Conservation (phyloP, 306 rosid species). For the Styphnolobium japonicum region DNA sequence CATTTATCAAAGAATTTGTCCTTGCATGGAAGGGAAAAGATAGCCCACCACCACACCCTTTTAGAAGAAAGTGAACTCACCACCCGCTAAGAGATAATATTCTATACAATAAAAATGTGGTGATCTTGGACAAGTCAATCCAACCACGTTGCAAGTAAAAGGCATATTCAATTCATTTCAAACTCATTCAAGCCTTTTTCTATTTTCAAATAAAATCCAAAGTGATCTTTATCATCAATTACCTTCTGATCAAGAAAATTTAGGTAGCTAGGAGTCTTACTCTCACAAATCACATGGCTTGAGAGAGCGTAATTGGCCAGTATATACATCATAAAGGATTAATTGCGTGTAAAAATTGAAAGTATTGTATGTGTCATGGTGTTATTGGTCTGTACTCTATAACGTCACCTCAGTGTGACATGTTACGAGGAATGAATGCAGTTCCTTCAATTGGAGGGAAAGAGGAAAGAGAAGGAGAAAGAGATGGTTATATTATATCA, state of each 20-base stretch:
- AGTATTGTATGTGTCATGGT: background rate
- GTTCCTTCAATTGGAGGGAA: background rate
- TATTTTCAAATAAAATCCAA: conserved; percentile 23
- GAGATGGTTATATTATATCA: background rate
- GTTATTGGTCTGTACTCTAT: background rate
- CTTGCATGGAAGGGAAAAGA: conserved; percentile 52
- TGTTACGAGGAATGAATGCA: background rate
- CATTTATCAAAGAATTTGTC: conserved; percentile 72
- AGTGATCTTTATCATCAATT: conserved; percentile 20
- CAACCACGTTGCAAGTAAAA: conserved; percentile 31
- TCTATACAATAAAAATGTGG: background rate
- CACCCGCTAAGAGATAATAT: conserved; percentile 32
- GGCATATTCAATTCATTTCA: conserved; percentile 18
- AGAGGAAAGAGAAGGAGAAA: background rate
- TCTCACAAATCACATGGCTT: background rate
- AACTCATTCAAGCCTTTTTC: background rate
- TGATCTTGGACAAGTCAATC: conserved; percentile 37
- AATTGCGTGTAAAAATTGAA: background rate
- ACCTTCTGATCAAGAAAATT: background rate
- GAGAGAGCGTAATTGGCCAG: background rate
- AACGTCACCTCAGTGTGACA: background rate
- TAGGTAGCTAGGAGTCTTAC: background rate
- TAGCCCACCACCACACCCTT: conserved; percentile 75
- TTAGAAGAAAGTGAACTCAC: conserved; percentile 78
- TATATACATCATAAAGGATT: background rate